Base-by-base conservation (phyloP, 371 early-diverging fungal species). In the Antonospora locustae region DNA sequence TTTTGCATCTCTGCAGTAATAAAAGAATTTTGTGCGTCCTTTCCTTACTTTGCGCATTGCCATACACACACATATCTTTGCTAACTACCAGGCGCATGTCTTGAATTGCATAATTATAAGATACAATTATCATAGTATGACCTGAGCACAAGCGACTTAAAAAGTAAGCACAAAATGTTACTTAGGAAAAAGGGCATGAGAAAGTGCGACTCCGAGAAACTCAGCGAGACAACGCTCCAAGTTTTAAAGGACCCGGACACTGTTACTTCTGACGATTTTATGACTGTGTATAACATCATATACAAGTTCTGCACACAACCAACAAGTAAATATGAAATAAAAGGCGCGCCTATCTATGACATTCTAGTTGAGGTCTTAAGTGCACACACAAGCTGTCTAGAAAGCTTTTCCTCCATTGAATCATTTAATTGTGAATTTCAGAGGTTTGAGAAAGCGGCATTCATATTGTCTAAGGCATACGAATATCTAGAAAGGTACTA, bases 401-500 rank as follows among this genome's bases (percentile, higher is more conserved):
- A 39, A 27, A 36, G 36, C 16, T 32, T 43, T 40, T 29, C 45
- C 12, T 55, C 55, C 19, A 37, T 61, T 17, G 22, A 50, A 14
- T 14, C 14, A 6, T 39, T 61, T 38, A 30, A 39, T 28, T 6
- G 16, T 1, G 22, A 57, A 23, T 14, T 32, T 19, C 3, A 11
- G 2, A 19, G 36, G 27, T 53, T 56, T 29, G 41, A 40, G 32
- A 28, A 25, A 36, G 36, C 43, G 23, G 11, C 37, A 2, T 16
- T 12, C 5, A 20, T 48, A 14, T 16, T 61, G n/a, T 17, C 40
- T 16, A 37, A 30, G n/a, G 36, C 48, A 16, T 66, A 55, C 28
- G 40, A 22, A n/a, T 66, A 60, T 34, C 17, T 66, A 25, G 51
- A 44, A 17, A 11, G 66, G 22, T 66, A 53, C 52, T 66, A 37